Evolutionary conservation across 2,329 filamentous ascomycete genomes (phyloP).

Genomic region (Scedosporium aurantiacum): DNA sequence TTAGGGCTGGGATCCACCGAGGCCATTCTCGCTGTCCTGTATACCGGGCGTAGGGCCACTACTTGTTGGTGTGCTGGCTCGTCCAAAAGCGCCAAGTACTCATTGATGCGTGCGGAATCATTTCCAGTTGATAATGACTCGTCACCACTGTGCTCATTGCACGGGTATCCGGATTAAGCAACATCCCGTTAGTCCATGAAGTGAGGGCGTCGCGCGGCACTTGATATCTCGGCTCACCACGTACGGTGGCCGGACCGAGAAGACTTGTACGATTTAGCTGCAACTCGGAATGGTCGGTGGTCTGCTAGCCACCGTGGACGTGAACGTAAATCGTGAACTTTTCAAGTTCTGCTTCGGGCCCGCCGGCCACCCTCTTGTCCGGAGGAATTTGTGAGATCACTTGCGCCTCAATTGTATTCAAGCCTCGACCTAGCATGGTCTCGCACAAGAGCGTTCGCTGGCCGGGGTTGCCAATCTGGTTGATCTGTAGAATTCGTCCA

Average conservation of each 20-base stretch:
- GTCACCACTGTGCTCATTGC: too few species aligned
- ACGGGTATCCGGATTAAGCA: too few species aligned
- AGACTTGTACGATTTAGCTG: neutral
- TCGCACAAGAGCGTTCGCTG: conserved; percentile 54
- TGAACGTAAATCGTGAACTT: conserved; percentile 67
- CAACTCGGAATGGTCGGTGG: neutral
- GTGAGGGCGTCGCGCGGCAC: too few species aligned
- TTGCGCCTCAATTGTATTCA: conserved; percentile 71
- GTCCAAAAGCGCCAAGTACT: too few species aligned
- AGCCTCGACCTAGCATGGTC: conserved; percentile 55
- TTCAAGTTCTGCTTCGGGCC: conserved; percentile 63
- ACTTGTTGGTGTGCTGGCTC: too few species aligned
- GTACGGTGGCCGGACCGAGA: neutral
- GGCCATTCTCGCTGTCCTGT: too few species aligned
- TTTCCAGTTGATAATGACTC: too few species aligned
- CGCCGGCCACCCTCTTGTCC: conserved; percentile 43
- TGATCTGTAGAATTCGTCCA: conserved; percentile 2
- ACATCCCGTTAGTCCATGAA: too few species aligned
- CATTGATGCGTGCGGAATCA: too few species aligned
- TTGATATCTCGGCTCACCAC: too few species aligned
- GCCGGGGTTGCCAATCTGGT: neutral
- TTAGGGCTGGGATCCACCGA: too few species aligned
- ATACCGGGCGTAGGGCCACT: too few species aligned
- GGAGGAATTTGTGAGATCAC: conserved; percentile 60
- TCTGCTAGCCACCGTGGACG: conserved; percentile 5